Base-by-base conservation (phyloP, 108 stramenopile species). In the Thalassiosira profunda region DNA sequence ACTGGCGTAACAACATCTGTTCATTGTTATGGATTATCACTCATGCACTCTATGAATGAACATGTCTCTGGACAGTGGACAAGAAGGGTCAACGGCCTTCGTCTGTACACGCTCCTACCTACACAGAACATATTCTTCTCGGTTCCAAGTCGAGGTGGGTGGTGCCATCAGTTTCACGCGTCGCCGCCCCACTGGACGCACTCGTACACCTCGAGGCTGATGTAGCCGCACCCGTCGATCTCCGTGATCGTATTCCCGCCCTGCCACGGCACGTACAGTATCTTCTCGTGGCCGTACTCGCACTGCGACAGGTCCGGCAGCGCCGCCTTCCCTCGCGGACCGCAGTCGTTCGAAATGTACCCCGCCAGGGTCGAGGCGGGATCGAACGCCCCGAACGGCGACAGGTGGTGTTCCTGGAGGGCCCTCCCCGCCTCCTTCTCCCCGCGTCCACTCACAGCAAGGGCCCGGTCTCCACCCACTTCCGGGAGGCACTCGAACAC, bases 251-350 rank as follows among this genome's bases (percentile, higher is more conserved):
- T 31, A 25, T 53, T 53, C 15, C 14, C 24, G 33, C n/a, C n/a
- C n/a, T 53, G 15, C 52, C 52, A 53, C 17, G 52, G 52, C 17
- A 53, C 52, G 30, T 31, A 53, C 52, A 23, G 17, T 28, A 53
- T 11, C 25, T 53, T 53, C 24, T 53, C 52, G 52, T 53, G 52
- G 6, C 52, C 52, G 5, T 18, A 53, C 33, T 53, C 21, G 52
- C 52, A 53, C 5, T 25, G 52, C 5, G 52, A 7, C 52, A 53
- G 52, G 52, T 53, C 52, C 52, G 52, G 30, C 52, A 53, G 33
- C 25, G 52, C 52, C 29, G 33, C 28, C 21, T 53, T 25, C 24
- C 52, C 52, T 31, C 52, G 21, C 14, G 52, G 52, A 4, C 52
- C 52, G 23, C 52, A 53, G 17, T 53, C 5, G 52, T 53, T 31